Evolutionary conservation across 1,284 basidiomycete genomes (phyloP).

Genomic region (Athelia psychrophila): DNA sequence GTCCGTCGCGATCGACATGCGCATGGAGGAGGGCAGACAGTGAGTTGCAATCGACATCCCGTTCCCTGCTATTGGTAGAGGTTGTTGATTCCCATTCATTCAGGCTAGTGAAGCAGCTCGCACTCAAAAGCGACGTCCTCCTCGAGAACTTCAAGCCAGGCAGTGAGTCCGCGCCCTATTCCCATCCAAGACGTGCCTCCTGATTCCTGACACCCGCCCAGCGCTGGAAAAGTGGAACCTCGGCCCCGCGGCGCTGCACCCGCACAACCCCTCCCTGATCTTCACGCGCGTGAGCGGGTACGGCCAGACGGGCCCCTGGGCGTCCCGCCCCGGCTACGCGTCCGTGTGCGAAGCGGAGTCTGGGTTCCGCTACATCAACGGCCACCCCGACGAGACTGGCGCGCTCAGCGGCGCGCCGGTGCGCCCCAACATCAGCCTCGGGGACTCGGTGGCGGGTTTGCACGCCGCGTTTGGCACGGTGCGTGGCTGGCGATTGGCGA

Average conservation of each 20-base stretch:
- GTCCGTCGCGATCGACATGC: slow-evolving; percentile 63
- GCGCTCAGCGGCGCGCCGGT: slow-evolving; percentile 58
- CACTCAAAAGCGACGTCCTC: slow-evolving; percentile 59
- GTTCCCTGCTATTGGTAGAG: no score
- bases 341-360: slow-evolving; percentile 74
- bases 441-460: slow-evolving; percentile 67
- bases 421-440: slow-evolving; percentile 67
- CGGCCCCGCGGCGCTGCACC: slow-evolving; percentile 53
- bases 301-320: slow-evolving; percentile 72
- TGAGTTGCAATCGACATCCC: slow-evolving; percentile 26
- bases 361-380: slow-evolving; percentile 71
- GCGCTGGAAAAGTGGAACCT: slow-evolving; percentile 69
- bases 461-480: slow-evolving; percentile 74
- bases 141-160: slow-evolving; percentile 74
- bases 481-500: slow-evolving; percentile 15
- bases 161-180: slow-evolving; percentile 38
- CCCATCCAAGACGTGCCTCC: not conserved
- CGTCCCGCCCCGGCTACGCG: slow-evolving; percentile 63
- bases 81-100: not conserved
- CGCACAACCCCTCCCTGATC: slow-evolving; percentile 59
- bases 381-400: slow-evolving; percentile 54
- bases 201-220: slow-evolving; percentile 20
- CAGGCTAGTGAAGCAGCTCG: slow-evolving; percentile 61
- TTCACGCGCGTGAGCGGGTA: slow-evolving; percentile 74
- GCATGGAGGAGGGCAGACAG: slow-evolving; percentile 60